phyloP scores from a whole-genome alignment of 106 monocot species.

The Apostasia ramifera region DNA sequence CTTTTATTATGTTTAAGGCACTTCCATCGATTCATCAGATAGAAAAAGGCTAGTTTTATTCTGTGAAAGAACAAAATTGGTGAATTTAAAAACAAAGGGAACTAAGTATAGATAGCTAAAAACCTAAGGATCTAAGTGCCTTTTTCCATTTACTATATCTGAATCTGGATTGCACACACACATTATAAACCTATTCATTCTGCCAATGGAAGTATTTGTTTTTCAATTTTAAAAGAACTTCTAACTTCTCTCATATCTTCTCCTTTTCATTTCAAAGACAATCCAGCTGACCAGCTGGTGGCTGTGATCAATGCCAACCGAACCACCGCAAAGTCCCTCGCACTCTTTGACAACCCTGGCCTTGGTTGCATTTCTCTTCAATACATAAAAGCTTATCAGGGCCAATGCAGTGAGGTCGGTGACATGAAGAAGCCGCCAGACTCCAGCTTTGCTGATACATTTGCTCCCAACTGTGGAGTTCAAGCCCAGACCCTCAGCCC shows the following conservation, averaged over 20 bases:
- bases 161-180: too few species aligned
- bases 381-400: constrained; percentile 81
- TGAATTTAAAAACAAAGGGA: too few species aligned
- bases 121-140: background rate
- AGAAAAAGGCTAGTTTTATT: too few species aligned
- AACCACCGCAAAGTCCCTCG: constrained; percentile 53
- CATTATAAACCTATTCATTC: too few species aligned
- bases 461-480: constrained; percentile 79
- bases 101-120: too few species aligned
- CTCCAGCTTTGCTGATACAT: constrained; percentile 51
- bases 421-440: constrained; percentile 55
- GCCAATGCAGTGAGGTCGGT: constrained; percentile 61
- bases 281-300: constrained; percentile 82
- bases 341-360: constrained; percentile 63
- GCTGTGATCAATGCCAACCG: constrained; percentile 60
- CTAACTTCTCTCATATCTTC: background rate
- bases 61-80: too few species aligned
- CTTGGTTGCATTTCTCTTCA: constrained; percentile 80
- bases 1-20: too few species aligned
- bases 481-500: constrained; percentile 41
- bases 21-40: too few species aligned
- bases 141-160: too few species aligned
- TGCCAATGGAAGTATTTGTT: too few species aligned
- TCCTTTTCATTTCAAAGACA: constrained; percentile 28
- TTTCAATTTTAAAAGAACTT: background rate